phyloP scores from a whole-genome alignment of 768 basidiomycete genomes.

The Naganishia vaughanmartiniae region DNA sequence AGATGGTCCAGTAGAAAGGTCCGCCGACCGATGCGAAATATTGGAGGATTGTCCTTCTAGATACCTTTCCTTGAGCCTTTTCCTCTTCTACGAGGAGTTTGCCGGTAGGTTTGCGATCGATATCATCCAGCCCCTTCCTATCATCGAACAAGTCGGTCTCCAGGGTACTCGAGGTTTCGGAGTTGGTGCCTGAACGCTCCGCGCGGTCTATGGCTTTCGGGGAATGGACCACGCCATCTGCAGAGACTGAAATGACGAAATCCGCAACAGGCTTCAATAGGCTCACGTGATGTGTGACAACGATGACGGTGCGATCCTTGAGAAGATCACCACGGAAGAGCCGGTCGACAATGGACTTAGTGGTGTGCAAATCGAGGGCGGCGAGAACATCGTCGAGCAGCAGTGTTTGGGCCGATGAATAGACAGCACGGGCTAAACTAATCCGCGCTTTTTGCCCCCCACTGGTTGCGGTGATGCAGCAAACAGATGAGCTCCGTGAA shows the following conservation, averaged over 20 bases:
- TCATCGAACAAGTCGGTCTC: conserved; percentile 31
- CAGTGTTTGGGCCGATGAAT: conserved; percentile 63
- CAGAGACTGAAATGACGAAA: conserved; percentile 46
- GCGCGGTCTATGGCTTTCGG: conserved; percentile 44
- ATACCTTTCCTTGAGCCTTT: conserved; percentile 50
- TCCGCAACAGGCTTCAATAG: conserved; percentile 51
- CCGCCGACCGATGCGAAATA: conserved; percentile 49
- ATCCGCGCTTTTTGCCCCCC: conserved; percentile 65
- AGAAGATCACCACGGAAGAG: conserved; percentile 58
- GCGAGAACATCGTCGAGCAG: conserved; percentile 69
- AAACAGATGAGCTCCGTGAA: not conserved
- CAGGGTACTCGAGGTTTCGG: conserved; percentile 8
- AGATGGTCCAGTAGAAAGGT: conserved; percentile 50
- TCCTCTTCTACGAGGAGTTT: conserved; percentile 51
- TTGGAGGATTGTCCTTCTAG: conserved; percentile 40
- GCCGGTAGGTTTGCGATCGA: conserved; percentile 35
- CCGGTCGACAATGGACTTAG: conserved; percentile 58
- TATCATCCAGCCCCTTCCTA: conserved; percentile 9
- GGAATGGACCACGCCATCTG: conserved; percentile 42
- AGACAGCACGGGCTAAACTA: conserved; percentile 62
- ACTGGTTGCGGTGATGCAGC: conserved; percentile 34
- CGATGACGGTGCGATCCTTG: conserved; percentile 58
- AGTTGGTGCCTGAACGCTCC: not conserved
- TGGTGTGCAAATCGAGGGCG: conserved; percentile 63
- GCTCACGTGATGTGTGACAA: conserved; percentile 55